Conservation (phyloP, 495 filamentous ascomycete species). For the Letharia lupina region DNA sequence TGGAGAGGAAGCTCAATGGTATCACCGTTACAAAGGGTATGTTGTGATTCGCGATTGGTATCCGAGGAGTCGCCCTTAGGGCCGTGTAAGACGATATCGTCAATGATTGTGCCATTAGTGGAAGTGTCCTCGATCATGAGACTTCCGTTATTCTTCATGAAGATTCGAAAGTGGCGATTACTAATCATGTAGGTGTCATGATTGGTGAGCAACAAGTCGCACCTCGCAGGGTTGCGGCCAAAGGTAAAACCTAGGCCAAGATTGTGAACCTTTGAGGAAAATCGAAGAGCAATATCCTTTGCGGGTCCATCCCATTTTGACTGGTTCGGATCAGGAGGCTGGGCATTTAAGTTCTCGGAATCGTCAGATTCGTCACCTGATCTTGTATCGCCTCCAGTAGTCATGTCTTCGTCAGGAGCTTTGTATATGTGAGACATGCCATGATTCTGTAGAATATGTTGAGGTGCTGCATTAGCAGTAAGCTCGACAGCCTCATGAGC, state of each 20-base stretch:
- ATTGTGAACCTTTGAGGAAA: slow-evolving; percentile 62
- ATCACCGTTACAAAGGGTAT: slow-evolving; percentile 63
- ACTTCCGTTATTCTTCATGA: slow-evolving; percentile 64
- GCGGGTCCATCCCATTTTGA: slow-evolving; percentile 34
- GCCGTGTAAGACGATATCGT: slow-evolving; percentile 49
- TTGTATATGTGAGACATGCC: slow-evolving; percentile 23
- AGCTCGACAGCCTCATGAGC: slow-evolving; percentile 59
- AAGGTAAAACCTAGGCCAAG: slow-evolving; percentile 68
- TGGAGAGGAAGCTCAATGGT: slow-evolving; percentile 61
- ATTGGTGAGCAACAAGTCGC: slow-evolving; percentile 59
- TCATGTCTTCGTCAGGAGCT: slow-evolving; percentile 4
- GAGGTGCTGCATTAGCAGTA: slow-evolving; percentile 41
- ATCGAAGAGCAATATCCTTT: slow-evolving; percentile 69
- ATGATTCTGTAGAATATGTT: slow-evolving; percentile 51
- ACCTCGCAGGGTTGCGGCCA: slow-evolving; percentile 61
- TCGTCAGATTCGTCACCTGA: slow-evolving; percentile 26
- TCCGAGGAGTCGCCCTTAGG: slow-evolving; percentile 35
- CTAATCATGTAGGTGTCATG: slow-evolving; percentile 57
- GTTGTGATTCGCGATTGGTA: slow-evolving; percentile 26
- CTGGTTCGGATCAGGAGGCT: slow-evolving; percentile 30
- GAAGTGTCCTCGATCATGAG: slow-evolving; percentile 90
- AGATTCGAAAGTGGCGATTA: slow-evolving; percentile 89
- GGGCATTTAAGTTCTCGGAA: slow-evolving; percentile 27
- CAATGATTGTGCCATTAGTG: slow-evolving; percentile 86
- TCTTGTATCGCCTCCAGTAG: neutral